Conservation (phyloP, 352 stramenopile species). For the Globisporangium okanoganense region DNA sequence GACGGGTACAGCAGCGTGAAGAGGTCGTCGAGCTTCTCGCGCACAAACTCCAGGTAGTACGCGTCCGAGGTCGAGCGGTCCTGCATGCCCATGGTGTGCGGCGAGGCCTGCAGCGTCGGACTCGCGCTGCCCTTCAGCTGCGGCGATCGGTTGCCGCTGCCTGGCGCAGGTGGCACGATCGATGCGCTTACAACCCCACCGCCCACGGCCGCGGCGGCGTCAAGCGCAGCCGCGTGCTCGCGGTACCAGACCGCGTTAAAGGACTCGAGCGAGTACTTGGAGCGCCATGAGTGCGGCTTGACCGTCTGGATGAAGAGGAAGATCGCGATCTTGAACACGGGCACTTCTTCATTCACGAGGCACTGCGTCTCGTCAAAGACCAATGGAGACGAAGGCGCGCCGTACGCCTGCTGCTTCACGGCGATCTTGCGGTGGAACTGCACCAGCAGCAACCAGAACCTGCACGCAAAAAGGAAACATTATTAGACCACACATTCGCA, state of each 20-base stretch:
- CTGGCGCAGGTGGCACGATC: not conserved
- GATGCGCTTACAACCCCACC: slow-evolving; percentile 9
- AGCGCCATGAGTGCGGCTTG: slow-evolving; percentile 68
- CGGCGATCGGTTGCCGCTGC: slow-evolving; percentile 39
- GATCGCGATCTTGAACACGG: slow-evolving; percentile 73
- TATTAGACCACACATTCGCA: not conserved
- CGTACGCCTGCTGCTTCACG: slow-evolving; percentile 26
- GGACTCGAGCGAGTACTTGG: slow-evolving; percentile 70
- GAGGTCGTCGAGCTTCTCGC: slow-evolving; percentile 73
- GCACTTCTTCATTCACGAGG: slow-evolving; percentile 44
- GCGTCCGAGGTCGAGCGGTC: slow-evolving; percentile 74
- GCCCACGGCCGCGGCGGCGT: slow-evolving; percentile 31
- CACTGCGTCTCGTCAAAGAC: slow-evolving; percentile 58
- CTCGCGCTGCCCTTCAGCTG: slow-evolving; percentile 51
- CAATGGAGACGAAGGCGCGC: slow-evolving; percentile 6
- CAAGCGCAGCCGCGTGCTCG: slow-evolving; percentile 50
- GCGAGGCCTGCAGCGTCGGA: slow-evolving; percentile 59
- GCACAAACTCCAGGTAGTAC: slow-evolving; percentile 79
- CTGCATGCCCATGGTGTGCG: slow-evolving; percentile 73
- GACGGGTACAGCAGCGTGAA: slow-evolving; percentile 69
- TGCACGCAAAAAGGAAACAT: slow-evolving; percentile 5
- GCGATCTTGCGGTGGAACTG: slow-evolving; percentile 72
- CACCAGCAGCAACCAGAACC: slow-evolving; percentile 77
- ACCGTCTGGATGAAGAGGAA: slow-evolving; percentile 82
- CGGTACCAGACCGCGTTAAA: slow-evolving; percentile 82